Conservation (phyloP, 2,329 filamentous ascomycete species). For the Epichloe amarillans region DNA sequence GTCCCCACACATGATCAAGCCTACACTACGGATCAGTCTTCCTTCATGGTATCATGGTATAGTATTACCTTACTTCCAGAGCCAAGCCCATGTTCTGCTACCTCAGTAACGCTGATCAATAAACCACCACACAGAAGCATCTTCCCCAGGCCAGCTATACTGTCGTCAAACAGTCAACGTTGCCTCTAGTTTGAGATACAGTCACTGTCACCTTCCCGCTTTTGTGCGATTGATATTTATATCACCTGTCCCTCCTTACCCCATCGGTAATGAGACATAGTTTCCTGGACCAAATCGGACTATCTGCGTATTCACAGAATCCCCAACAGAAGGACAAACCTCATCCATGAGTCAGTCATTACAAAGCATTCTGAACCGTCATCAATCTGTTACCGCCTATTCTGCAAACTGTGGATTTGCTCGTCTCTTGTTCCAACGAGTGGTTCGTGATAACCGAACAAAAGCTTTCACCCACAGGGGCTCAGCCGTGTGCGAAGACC, state of each 20-base stretch:
- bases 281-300: neutral
- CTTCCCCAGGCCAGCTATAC: neutral
- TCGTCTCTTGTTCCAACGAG: neutral
- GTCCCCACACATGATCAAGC: neutral
- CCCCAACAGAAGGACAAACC: neutral
- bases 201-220: neutral
- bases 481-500: neutral
- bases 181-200: neutral
- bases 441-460: neutral
- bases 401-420: neutral
- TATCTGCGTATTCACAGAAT: neutral
- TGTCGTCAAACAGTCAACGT: neutral
- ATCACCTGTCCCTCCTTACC: neutral
- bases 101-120: conserved; percentile 3
- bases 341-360: neutral
- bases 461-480: neutral
- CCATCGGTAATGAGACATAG: neutral
- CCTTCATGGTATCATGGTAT: neutral
- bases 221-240: neutral
- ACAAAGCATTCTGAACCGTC: neutral
- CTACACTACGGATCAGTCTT: neutral
- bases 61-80: neutral
- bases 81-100: neutral
- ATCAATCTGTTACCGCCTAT: neutral
- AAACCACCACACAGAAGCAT: neutral